Base-by-base conservation (phyloP, 2,329 filamentous ascomycete genomes). In the Akanthomyces muscarius region DNA sequence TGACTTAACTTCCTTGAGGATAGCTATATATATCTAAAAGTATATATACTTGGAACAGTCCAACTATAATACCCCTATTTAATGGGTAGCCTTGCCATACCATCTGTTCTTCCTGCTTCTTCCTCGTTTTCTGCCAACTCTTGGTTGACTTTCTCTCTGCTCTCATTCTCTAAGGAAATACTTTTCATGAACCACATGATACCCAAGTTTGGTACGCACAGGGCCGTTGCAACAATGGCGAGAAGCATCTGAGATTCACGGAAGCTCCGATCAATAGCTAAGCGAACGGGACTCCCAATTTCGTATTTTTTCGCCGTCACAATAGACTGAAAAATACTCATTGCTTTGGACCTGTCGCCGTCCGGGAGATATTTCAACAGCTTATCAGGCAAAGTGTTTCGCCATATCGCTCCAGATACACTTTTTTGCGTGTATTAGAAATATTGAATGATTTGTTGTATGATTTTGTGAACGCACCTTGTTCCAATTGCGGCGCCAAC, bases 391-490 rank as follows among this genome's bases (percentile, higher is more conserved):
- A 73, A 69, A 4, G 70, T 65, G 13, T 69, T 68, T 50, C 71
- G 71, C 75, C 75, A 77, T 38, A 76, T 76, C 11, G 73, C 74
- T 1, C 75, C 75, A 6, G 72, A 70, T 6, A 76, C 71, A 33
- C 72, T 76, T 16, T 1, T 3, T 41, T 10, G 1, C 1, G 33
- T 7, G 14, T 14, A 38, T 30, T n/a, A 56, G 23, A 25, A 56
- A 21, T 4, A 7, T 6, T 25, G 1, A 28, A 10, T 13, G 33
- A 48, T 6, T 48, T 23, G 16, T 28, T 48, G 4, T n/a, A 1
- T 6, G 14, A 16, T 2, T 14, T 11, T 41, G 38, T 38, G 2
- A 55, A 33, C 66, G 50, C 60, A 71, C 70, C 70, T 71, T 0
- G 72, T 75, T 2, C 73, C 74, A 45, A 75, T 66, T 3, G 69